A percentile compares a stretch with the other conserved stretches of the same genome.
These are phyloP conservation scores for Raphanus hybrid DNA, from an alignment of 441 rosid species.

Conservation along the genomic window DNA sequence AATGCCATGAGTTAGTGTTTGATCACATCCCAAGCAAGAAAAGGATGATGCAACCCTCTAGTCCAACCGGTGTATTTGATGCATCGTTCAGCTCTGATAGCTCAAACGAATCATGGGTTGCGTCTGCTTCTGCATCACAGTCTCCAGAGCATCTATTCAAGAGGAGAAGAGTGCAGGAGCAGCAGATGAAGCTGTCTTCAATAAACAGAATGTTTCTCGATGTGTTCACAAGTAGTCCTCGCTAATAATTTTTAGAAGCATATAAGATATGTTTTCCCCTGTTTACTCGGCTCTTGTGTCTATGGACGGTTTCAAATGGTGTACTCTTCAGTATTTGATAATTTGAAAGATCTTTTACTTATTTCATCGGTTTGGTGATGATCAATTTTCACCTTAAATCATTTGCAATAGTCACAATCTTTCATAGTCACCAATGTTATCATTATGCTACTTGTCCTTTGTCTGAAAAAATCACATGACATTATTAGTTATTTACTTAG, in stretches of 20 bases:
- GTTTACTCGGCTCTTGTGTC: conserved; percentile 27
- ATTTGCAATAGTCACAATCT: conserved; percentile 4
- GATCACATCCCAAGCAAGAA: conserved; percentile 49
- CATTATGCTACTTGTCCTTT: conserved; percentile 1
- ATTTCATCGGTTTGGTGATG: conserved; percentile 10
- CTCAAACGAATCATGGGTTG: conserved; percentile 58
- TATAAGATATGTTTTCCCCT: conserved; percentile 24
- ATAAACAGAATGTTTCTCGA: conserved; percentile 52
- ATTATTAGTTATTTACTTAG: conserved; percentile 31
- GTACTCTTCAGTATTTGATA: conserved; percentile 24
- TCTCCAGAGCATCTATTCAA: conserved; percentile 57
- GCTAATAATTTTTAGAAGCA: conserved; percentile 42
- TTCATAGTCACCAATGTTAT: neutral
- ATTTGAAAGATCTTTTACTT: conserved; percentile 4
- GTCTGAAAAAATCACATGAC: conserved; percentile 6
- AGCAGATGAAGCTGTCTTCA: conserved; percentile 71
- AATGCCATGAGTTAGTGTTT: conserved; percentile 54
- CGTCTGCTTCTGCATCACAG: conserved; percentile 42
- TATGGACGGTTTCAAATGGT: conserved; percentile 29
- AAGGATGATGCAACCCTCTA: conserved; percentile 51
- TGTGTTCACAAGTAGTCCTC: conserved; percentile 66
- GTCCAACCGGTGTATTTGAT: conserved; percentile 55
- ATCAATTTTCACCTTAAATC: neutral
- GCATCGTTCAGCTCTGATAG: conserved; percentile 59
- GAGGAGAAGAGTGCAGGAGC: conserved; percentile 70